Evolutionary conservation across 306 rosid genomes (phyloP), one percentile per base, ranked within the genome.

Genomic region (Begonia masoniana): DNA sequence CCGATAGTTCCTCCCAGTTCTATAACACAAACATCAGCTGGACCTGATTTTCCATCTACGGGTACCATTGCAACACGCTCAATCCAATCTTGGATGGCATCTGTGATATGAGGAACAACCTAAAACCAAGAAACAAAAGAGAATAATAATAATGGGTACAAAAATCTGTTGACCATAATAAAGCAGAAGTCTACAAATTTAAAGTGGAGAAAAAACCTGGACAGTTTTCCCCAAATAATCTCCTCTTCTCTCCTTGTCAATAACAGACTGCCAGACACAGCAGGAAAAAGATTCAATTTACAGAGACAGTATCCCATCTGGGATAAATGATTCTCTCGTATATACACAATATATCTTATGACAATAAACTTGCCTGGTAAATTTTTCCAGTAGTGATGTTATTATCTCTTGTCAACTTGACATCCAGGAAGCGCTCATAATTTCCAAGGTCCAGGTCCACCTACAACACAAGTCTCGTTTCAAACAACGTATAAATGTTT

Each of bases 361-460:
- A 39, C 43, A 36, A 26, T 57, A 24, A 43, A 63, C 84, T 61
- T 80, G 76, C 97, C 95, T 89, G 97, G 75, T 76, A 89, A 76
- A 89, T 82, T 60, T 89, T 89, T 45, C 97, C 97, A 0, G 97
- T 89, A 14, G 97, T 89, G 71, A 89, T 89, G 70, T 89, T 89
- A 65, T 89, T 72, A 61, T 89, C 97, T 16, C 95, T 69, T 64
- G 95, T 85, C 82, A 89, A 78, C 67, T 78, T 89, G 72, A 85
- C 70, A 59, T 85, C 87, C 58, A 85, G 63, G 66, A 89, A 89
- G 54, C 97, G 82, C 65, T 89, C 97, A 71, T 89, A 89, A 72
- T 89, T 89, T 71, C 97, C 97, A 47, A 89, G 97, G 66, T 89
- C 97, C 78, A 89, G 79, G 94, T 89, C 97, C 86, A 89, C 97